Base-by-base conservation (phyloP, 768 basidiomycete genomes). In the Lentinula lateritia region DNA sequence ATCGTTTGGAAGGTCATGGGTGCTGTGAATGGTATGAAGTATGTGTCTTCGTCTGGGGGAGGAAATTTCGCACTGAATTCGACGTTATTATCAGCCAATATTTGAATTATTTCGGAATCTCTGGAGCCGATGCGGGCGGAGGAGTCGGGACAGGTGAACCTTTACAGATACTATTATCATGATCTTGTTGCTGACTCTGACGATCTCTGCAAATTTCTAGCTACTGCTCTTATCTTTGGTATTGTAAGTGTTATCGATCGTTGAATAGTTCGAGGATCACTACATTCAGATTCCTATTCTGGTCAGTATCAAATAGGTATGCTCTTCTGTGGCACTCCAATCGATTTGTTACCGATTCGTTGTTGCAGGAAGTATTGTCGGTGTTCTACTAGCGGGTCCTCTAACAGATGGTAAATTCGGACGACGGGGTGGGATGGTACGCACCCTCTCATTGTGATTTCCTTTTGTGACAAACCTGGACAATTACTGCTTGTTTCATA, bases 21-120 rank as follows among this genome's bases (percentile, higher is more conserved):
- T 65, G 78, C 76, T 16, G 74, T 80, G 36, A 80, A 78, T 63
- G 78, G 77, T 46, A 79, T 81, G 80, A 66, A 75, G 78, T 80
- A 66, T 20, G 75, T 50, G 38, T 9, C 15, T 13, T 68, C 35
- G 2, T 41, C 35, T 50, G 57, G 2, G 57, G 2, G 54, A 16
- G 45, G 43, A 23, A 43, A 5, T 20, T 9, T 23, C 23, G 34
- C 28, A 39, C 35, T 53, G 23, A 23, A 50, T 50, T 13, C 9
- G 28, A 13, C 23, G 46, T 46, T 43, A 23, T 63, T 62, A 64
- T 1, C 43, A 78, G 77, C 7, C 74, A 78, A 63, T 81, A 80
- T 63, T 66, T 78, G 7, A 65, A 67, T 9, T 80, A 74, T 64
- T 81, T 80, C 52, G 67, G 69, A 28, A 76, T 81, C 54, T 69